Base-by-base conservation (phyloP, 768 basidiomycete species). In the Cystoderma amianthinum region DNA sequence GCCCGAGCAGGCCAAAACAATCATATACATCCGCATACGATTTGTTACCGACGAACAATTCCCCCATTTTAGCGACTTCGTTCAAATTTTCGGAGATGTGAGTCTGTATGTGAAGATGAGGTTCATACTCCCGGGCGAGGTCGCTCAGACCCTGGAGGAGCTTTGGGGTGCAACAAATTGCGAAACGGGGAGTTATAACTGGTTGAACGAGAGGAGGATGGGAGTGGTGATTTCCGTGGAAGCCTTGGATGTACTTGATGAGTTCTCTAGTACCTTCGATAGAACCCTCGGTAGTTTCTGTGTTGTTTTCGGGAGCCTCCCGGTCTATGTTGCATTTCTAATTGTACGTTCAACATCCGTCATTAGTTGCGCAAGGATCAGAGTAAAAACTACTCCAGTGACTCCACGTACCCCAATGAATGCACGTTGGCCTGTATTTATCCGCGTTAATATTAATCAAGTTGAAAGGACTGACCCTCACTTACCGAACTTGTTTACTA, bases 181-280 rank as follows among this genome's bases (percentile, higher is more conserved):
- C 95, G 59, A 97, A 97, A n/a, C 94, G 85, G 12, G 95, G 95
- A 0, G 95, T 97, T 32, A 97, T 64, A 52, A 92, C 80, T 3
- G 95, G 94, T 42, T 87, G 85, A 9, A 98, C 84, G 5, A 94
- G 77, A 2, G 77, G 70, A 23, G 61, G 51, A 4, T 48, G 44
- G 2, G 59, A 55, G 3, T 73, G 58, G 38, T 89, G 61, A 5
- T 71, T 55, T n/a, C n/a, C n/a, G n/a, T n/a, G n/a, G n/a, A n/a
- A n/a, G n/a, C n/a, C n/a, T 24, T 75, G 76, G 52, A 96, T 82
- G 62, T 93, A 64, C 0, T 66, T 44, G 48, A 98, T 81, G 20
- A 94, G 69, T n/a, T 67, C 64, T 36, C 65, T 57, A 0, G 93
- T 93, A 36, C 71, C 72, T 0, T 57, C 53, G 2, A 93, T 50